A percentile compares a stretch with the other conserved stretches of the same genome.
Evolutionary conservation across 805 yeast species (phyloP).

Genomic region (Saccharomyces paradoxus): DNA sequence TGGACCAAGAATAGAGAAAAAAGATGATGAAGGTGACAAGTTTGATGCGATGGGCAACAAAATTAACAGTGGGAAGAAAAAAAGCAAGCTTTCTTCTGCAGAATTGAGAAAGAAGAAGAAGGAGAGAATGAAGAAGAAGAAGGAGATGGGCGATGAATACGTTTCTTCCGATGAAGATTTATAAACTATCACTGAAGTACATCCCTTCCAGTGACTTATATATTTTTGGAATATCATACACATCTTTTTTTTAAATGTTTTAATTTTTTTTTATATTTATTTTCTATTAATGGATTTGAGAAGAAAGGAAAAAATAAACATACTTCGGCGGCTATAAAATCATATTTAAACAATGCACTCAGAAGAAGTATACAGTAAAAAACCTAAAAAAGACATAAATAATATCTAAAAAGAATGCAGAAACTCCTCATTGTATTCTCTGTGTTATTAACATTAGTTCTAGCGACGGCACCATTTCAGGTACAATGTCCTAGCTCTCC

Average conservation of each 20-base stretch:
- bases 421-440: background rate
- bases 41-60: constrained; percentile 99
- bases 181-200: constrained; percentile 28
- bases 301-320: background rate
- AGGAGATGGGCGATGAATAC: constrained; percentile 96
- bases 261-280: background rate
- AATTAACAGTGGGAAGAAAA: constrained; percentile 82
- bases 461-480: constrained; percentile 12
- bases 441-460: background rate
- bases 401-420: background rate
- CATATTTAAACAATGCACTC: background rate
- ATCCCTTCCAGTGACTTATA: background rate
- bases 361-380: background rate
- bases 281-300: background rate
- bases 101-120: constrained; percentile 99
- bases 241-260: background rate
- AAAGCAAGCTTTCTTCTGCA: constrained; percentile 77
- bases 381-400: background rate
- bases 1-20: constrained; percentile 95
- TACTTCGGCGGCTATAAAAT: background rate
- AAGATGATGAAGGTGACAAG: constrained; percentile 88
- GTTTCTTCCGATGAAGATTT: constrained; percentile 87
- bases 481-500: constrained; percentile 25
- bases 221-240: background rate
- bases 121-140: constrained; percentile 99